Evolutionary conservation across 2,329 filamentous ascomycete species (phyloP).

Genomic region (Rutstroemia sp.): DNA sequence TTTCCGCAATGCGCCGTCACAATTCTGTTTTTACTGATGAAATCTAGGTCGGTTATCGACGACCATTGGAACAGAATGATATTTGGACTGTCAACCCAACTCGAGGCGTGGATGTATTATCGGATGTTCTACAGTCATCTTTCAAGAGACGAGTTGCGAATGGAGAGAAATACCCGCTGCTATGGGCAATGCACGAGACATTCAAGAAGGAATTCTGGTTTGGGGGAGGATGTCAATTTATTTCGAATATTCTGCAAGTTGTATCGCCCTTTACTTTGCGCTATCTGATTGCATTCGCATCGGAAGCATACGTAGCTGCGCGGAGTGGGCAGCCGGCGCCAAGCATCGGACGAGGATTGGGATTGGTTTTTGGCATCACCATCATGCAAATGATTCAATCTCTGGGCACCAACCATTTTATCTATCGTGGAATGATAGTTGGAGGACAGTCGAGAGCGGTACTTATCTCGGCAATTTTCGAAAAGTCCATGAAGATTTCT

Average conservation of each 20-base stretch:
- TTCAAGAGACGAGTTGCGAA: constrained; percentile 62
- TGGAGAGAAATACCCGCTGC: constrained; percentile 65
- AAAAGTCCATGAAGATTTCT: constrained; percentile 86
- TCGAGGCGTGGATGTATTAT: constrained; percentile 63
- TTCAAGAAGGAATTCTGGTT: constrained; percentile 80
- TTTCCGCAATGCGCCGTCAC: neutral
- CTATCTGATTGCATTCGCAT: constrained; percentile 80
- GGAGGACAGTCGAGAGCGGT: constrained; percentile 77
- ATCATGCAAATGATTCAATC: constrained; percentile 80
- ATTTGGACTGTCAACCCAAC: constrained; percentile 84
- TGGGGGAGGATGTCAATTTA: constrained; percentile 70
- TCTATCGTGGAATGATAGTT: constrained; percentile 87
- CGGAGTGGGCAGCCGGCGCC: constrained; percentile 47
- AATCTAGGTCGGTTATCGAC: constrained; percentile 71
- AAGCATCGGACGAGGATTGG: constrained; percentile 66
- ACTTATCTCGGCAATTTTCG: constrained; percentile 80
- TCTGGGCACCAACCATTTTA: constrained; percentile 78
- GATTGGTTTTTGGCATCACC: constrained; percentile 77
- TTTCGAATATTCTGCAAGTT: constrained; percentile 68
- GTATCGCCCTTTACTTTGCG: constrained; percentile 78
- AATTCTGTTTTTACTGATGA: constrained; percentile 12
- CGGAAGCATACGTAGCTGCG: constrained; percentile 66
- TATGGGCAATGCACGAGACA: constrained; percentile 79
- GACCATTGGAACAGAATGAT: constrained; percentile 74
- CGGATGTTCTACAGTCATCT: constrained; percentile 55